Evolutionary conservation across 148 eudicot genomes (phyloP), one percentile per base, ranked within the genome.

Genomic region (Arbutus unedo): DNA sequence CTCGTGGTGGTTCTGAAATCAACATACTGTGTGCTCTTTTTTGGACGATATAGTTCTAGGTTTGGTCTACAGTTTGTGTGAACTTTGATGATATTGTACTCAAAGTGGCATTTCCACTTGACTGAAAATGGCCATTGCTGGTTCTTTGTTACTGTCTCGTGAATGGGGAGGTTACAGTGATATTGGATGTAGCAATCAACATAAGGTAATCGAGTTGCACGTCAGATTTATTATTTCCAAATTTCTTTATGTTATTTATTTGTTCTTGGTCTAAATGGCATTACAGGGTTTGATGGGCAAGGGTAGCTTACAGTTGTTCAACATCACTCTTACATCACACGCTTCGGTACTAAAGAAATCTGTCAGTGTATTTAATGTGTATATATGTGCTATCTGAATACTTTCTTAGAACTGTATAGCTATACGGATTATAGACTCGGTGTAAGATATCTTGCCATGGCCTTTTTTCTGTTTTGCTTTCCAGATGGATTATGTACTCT

Each of bases 141-240:
- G 83, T 67, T 82, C 86, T 51, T 62, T 88, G 79, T 84, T 83
- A 11, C 49, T 85, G 7, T 79, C 85, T 10, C 83, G 38, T 67
- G 87, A 84, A 66, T 57, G 79, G 49, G 74, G 76, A 71, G 59
- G 82, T 74, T 53, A n/a, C 18, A 57, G 80, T 11, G 54, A 75
- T 18, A 45, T 47, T 83, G 83, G 82, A 59, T 55, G 57, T 64
- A 76, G 15, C 9, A 64, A 64, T 77, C 82, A 43, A 56, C 67
- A 54, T 55, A 86, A 86, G 91, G 91, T 88, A 57, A 10, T 72
- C 54, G 81, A 50, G 83, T 82, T 79, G 45, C 66, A n/a, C 75
- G 64, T 50, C 86, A 78, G 6, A 72, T 62, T 14, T 70, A n/a
- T 31, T 21, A 50, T 55, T 74, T 51, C 41, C 43, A 8, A 62